phyloP scores from a whole-genome alignment of 352 stramenopile species.

The Phytophthora pluvialis region DNA sequence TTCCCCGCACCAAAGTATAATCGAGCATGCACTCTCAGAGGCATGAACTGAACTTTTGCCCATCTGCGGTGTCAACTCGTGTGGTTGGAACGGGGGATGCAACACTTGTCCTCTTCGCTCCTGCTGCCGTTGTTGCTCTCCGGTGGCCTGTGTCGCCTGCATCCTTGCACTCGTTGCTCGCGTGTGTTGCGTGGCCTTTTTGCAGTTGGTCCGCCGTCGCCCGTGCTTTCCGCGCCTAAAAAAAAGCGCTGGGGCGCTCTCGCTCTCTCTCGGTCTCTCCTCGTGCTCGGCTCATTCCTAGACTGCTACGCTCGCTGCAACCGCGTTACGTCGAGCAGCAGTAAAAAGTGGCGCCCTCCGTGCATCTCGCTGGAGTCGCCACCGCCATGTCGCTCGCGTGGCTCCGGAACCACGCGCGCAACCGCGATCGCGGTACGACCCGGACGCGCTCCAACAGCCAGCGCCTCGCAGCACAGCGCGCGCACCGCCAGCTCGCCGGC shows the following conservation, averaged over 20 bases:
- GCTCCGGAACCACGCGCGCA: conserved; percentile 39
- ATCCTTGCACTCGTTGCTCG: conserved; percentile 7
- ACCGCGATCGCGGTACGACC: conserved; percentile 30
- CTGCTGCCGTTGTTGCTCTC: background rate
- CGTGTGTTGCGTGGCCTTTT: conserved; percentile 29
- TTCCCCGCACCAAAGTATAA: background rate
- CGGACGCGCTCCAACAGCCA: conserved; percentile 33
- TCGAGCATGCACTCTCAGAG: conserved; percentile 8
- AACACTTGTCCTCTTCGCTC: conserved; percentile 30
- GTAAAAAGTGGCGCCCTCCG: conserved; percentile 16
- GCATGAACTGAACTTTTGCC: conserved; percentile 23
- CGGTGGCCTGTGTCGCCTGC: conserved; percentile 1
- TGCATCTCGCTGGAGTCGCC: conserved; percentile 11
- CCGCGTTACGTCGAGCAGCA: conserved; percentile 22
- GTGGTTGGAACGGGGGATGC: conserved; percentile 19
- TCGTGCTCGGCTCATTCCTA: conserved; percentile 29
- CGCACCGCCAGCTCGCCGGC: conserved; percentile 33
- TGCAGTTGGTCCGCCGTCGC: conserved; percentile 37
- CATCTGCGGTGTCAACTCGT: conserved; percentile 28
- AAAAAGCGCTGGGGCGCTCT: conserved; percentile 24
- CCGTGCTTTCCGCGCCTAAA: conserved; percentile 22
- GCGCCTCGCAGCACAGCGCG: conserved; percentile 27
- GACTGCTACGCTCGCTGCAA: conserved; percentile 32
- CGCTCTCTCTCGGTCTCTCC: conserved; percentile 22
- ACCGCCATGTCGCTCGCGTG: conserved; percentile 43